These are phyloP conservation scores for Penicillium aurantiogriseum DNA, from an alignment of 2,329 filamentous ascomycete species.

Conservation along the genomic window DNA sequence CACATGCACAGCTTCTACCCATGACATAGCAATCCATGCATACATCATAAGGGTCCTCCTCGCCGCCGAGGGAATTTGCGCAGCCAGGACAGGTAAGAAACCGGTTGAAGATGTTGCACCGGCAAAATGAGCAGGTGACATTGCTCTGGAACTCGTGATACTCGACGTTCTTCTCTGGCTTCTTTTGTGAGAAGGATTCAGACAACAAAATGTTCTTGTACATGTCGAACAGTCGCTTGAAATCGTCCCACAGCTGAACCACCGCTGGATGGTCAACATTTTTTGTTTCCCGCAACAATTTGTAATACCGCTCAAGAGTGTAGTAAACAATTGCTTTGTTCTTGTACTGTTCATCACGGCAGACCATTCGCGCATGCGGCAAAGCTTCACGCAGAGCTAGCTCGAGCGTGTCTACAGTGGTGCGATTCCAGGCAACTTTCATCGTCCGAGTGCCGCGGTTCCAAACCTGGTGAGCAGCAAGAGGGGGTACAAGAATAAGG, in stretches of 20 bases:
- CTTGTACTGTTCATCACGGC: slow-evolving; percentile 97
- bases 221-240: slow-evolving; percentile 73
- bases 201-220: slow-evolving; percentile 78
- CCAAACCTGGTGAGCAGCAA: slow-evolving; percentile 97
- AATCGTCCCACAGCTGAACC: slow-evolving; percentile 75
- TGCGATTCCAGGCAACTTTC: slow-evolving; percentile 98
- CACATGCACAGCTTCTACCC: slow-evolving; percentile 86
- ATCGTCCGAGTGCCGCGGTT: slow-evolving; percentile 93
- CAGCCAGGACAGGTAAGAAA: slow-evolving; percentile 92
- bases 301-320: slow-evolving; percentile 74
- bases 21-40: slow-evolving; percentile 99
- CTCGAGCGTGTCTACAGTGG: slow-evolving; percentile 85
- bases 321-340: slow-evolving; percentile 95
- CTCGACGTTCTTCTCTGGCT: slow-evolving; percentile 65
- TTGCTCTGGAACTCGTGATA: slow-evolving; percentile 81
- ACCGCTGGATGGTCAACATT: slow-evolving; percentile 53
- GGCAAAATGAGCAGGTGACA: slow-evolving; percentile 92
- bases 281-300: slow-evolving; percentile 55
- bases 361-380: slow-evolving; percentile 84
- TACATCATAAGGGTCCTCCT: slow-evolving; percentile 85
- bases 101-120: slow-evolving; percentile 94
- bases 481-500: slow-evolving; percentile 86
- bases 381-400: slow-evolving; percentile 83
- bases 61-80: slow-evolving; percentile 63
- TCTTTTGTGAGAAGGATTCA: slow-evolving; percentile 73